Evolutionary conservation across 2,329 filamentous ascomycete species (phyloP).

Genomic region (Aspergillus vadensis): DNA sequence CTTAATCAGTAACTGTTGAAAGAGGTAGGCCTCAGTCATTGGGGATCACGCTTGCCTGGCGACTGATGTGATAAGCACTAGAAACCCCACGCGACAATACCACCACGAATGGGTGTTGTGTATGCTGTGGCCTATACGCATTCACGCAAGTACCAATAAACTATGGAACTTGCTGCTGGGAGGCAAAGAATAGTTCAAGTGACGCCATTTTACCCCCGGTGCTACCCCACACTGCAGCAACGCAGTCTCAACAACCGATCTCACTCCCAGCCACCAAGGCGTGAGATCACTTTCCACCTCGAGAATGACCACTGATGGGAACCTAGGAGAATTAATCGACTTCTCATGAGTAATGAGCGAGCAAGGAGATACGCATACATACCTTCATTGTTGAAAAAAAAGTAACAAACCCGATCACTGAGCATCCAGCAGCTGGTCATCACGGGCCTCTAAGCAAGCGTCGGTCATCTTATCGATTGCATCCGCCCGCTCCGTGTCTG

Average conservation of each 20-base stretch:
- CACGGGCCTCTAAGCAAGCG: conserved; percentile 29
- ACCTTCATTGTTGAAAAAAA: too few relatives aligned
- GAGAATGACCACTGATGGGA: background rate
- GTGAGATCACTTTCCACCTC: background rate
- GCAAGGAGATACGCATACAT: background rate
- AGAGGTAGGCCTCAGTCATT: too few relatives aligned
- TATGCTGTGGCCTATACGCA: too few relatives aligned
- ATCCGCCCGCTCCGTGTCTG: conserved; percentile 15
- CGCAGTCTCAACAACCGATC: background rate
- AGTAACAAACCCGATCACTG: background rate
- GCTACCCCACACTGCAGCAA: too few relatives aligned
- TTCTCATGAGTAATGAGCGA: background rate
- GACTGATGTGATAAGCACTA: too few relatives aligned
- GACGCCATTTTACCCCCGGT: too few relatives aligned
- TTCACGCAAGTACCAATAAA: background rate
- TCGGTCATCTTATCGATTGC: conserved; percentile 33
- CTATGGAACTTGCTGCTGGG: too few relatives aligned
- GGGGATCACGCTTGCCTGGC: too few relatives aligned
- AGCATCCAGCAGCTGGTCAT: conserved; percentile 13
- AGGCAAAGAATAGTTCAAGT: background rate
- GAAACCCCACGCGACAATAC: too few relatives aligned
- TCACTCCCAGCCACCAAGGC: background rate
- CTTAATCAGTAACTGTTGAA: background rate
- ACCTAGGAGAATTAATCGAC: background rate
- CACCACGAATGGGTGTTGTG: too few relatives aligned